Evolutionary conservation across 495 filamentous ascomycete species (phyloP), one percentile per base, ranked within the genome.

Genomic region (Emericellopsis terricola): DNA sequence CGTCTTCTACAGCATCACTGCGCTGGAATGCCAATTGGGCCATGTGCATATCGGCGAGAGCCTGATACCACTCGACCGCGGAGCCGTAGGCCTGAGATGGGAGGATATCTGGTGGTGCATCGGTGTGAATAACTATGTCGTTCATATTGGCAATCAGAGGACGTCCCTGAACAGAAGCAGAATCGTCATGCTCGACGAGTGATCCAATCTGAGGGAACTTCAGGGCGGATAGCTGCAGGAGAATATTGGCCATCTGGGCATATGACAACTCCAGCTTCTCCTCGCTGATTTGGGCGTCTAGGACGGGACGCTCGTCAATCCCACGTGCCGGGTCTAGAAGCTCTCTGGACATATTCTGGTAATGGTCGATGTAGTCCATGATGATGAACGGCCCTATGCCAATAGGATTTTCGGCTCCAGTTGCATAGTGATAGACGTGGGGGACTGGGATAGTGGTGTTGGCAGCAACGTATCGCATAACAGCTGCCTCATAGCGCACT

Each of bases 301-400:
- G 35, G 20, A 50, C 40, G 9, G 37, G 40, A 31, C 34, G 17
- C 3, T 51, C 43, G 10, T 40, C 31, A 15, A 26, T 37, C 2
- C 36, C 19, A 28, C 30, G 26, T 14, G 33, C 43, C 9, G 52
- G 52, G 1, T 42, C 50, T 1, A 44, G 39, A 1, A 62, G 43
- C 15, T 38, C 48, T 8, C 44, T 29, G 15, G 41, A 43, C 39
- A 63, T 49, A 14, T 31, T 48, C 11, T 20, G 29, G 10, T 46
- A 18, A 38, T 62, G 45, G 8, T 56, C 45, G 27, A 64, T 43
- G 39, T 59, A 58, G 6, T 59, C 45, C 47, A 64, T 61, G 23
- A 65, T 56, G 21, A 65, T 57, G 40, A 62, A 66, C 1, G 62
- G 61, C 7, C 56, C 49, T 33, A 61, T 15, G 9, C 45, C 40